Percentiles rank a stretch among this genome's conserved stretches.
These are phyloP conservation scores for Microstroma glucosiphilum DNA, from an alignment of 1,284 basidiomycete species.

Conservation along the genomic window DNA sequence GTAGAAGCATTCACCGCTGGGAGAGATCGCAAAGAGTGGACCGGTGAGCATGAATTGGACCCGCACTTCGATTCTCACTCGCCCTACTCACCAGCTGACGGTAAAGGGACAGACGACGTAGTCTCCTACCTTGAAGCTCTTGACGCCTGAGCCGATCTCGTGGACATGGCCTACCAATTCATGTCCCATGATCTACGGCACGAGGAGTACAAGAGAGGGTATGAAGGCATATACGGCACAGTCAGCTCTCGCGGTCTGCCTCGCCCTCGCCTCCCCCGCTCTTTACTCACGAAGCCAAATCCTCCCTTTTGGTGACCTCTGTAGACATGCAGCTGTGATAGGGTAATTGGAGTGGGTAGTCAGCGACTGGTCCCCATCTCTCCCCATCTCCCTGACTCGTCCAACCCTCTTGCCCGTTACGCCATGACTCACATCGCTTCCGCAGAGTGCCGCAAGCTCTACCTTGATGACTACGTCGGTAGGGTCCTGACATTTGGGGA, in stretches of 20 bases:
- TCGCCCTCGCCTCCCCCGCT: not conserved
- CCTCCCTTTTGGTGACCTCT: constrained; percentile 57
- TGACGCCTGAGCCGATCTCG: constrained; percentile 64
- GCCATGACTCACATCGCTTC: constrained; percentile 58
- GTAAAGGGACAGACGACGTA: constrained; percentile 83
- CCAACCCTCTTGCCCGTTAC: too few species aligned
- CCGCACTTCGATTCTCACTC: not conserved
- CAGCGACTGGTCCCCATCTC: too few species aligned
- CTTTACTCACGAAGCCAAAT: constrained; percentile 9
- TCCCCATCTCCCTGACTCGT: too few species aligned
- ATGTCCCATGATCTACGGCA: constrained; percentile 58
- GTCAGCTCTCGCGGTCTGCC: not conserved
- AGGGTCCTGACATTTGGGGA: constrained; percentile 25
- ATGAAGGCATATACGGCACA: not conserved
- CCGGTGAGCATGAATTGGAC: not conserved
- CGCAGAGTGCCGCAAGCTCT: constrained; percentile 61
- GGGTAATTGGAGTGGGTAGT: too few species aligned
- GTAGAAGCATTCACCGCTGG: constrained; percentile 52
- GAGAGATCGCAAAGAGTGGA: not conserved
- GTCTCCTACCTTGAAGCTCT: constrained; percentile 66
- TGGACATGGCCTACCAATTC: constrained; percentile 76
- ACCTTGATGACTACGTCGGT: constrained; percentile 44
- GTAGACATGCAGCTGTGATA: constrained; percentile 60
- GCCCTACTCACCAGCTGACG: constrained; percentile 70
- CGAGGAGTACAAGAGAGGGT: not conserved